Evolutionary conservation across 148 eudicot genomes (phyloP), one percentile per base, ranked within the genome.

Genomic region (Heliamphora exappendiculata): DNA sequence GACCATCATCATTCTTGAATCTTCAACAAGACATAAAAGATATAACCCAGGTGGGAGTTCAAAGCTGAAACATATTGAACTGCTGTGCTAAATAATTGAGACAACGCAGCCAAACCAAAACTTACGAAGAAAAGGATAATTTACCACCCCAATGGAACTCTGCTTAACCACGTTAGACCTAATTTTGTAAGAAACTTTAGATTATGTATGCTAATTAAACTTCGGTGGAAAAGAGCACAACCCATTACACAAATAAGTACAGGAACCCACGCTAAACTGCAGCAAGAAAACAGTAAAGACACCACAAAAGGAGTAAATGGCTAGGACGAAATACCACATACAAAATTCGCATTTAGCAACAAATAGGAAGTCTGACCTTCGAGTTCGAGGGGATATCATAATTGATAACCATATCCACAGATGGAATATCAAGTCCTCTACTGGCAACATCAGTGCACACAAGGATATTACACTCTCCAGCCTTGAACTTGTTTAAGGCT

Each of bases 371-470:
- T 28, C 79, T 49, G 24, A 91, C 98, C 98, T 93, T 93, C 41
- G 98, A 86, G 81, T 89, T 90, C 62, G 86, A 65, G 41, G 98
- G 98, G 76, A 91, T 90, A 75, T 93, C 92, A 82, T 89, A 93
- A 76, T 93, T 93, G 70, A 93, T 84, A 70, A 93, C 98, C 97
- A 91, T 84, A 81, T 94, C 97, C 26, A 94, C 97, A 13, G 88
- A 83, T 57, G 91, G 95, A 76, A 94, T 94, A 87, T 94, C 98
- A 72, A 90, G 92, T 51, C 97, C 98, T 84, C 97, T 90, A 78
- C 98, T 90, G 34, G 92, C 93, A 75, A 94, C 92, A 86, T 91
- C 93, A 47, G 98, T 91, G 82, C 95, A 89, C 60, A 92, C 79
- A 66, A 94, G 89, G 72, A 90, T 84, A 78, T 88, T 91, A 74